phyloP scores from a whole-genome alignment of 805 yeast genomes.

The Starmerella bombicola region DNA sequence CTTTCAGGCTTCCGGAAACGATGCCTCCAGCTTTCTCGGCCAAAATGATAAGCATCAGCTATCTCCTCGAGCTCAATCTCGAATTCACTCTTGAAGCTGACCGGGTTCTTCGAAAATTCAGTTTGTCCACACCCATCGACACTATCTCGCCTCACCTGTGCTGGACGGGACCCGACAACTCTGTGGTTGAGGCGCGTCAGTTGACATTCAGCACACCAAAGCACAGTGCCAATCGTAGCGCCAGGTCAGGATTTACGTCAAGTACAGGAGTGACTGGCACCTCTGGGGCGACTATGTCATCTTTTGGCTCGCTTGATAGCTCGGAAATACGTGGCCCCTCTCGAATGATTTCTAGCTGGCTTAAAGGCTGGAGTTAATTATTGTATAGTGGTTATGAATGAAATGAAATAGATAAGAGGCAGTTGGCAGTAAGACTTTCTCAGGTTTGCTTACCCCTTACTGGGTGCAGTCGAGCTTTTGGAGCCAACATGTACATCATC shows the following conservation, averaged over 20 bases:
- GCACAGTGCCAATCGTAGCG: neutral
- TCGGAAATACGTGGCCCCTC: slow-evolving; percentile 4
- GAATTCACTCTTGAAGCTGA: neutral
- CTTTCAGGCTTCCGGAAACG: slow-evolving; percentile 1
- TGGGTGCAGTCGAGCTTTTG: too few relatives aligned
- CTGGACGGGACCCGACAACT: slow-evolving; percentile 2
- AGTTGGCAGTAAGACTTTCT: too few relatives aligned
- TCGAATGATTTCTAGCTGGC: neutral
- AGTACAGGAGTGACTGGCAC: neutral
- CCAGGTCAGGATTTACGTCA: slow-evolving; percentile 1
- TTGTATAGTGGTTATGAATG: too few relatives aligned
- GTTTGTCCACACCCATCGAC: slow-evolving; percentile 1
- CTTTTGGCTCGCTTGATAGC: slow-evolving; percentile 4
- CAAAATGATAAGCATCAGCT: neutral
- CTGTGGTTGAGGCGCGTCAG: neutral
- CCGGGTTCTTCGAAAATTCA: neutral
- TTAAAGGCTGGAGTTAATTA: slow-evolving; percentile 3
- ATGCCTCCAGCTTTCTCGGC: slow-evolving; percentile 5
- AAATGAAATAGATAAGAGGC: too few relatives aligned
- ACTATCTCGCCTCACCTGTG: neutral
- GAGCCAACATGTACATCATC: too few relatives aligned
- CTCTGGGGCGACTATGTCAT: neutral
- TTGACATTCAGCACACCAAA: neutral
- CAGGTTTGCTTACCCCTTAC: too few relatives aligned
- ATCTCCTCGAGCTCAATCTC: slow-evolving; percentile 3